These are phyloP conservation scores for Aspergillus aculeatus DNA, from an alignment of 2,329 filamentous ascomycete species.

Conservation along the genomic window DNA sequence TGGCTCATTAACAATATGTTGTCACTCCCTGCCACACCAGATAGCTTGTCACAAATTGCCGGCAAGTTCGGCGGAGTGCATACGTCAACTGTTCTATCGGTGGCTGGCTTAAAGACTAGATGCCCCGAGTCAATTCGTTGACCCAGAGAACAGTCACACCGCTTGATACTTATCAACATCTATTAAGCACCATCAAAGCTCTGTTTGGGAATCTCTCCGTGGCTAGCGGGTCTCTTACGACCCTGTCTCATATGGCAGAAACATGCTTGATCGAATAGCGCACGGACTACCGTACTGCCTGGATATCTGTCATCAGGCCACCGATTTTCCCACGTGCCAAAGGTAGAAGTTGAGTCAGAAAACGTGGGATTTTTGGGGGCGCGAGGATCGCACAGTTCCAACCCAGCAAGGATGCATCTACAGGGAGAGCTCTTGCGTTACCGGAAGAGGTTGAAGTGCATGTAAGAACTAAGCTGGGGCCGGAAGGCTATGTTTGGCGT, in stretches of 20 bases:
- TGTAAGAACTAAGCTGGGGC: background rate
- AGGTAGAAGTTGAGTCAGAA: background rate
- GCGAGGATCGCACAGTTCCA: background rate
- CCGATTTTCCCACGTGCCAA: background rate
- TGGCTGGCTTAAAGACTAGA: too few relatives aligned
- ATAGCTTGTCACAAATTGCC: background rate
- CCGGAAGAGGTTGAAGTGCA: background rate
- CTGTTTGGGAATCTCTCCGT: constrained; percentile 1
- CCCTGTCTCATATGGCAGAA: background rate
- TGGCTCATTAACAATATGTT: background rate
- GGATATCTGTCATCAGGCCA: background rate
- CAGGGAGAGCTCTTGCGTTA: background rate
- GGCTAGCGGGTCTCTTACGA: background rate
- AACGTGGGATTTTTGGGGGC: constrained; percentile 1
- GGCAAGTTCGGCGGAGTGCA: background rate
- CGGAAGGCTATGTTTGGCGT: background rate
- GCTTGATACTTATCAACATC: background rate
- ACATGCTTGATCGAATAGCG: background rate
- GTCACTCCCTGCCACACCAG: background rate
- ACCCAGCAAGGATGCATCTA: background rate
- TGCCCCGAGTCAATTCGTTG: too few relatives aligned
- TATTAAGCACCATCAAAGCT: background rate
- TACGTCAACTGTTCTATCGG: background rate
- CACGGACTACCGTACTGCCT: background rate
- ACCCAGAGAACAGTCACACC: background rate